phyloP scores from a whole-genome alignment of 2,329 filamentous ascomycete species.

The Calonectria ilicicola region DNA sequence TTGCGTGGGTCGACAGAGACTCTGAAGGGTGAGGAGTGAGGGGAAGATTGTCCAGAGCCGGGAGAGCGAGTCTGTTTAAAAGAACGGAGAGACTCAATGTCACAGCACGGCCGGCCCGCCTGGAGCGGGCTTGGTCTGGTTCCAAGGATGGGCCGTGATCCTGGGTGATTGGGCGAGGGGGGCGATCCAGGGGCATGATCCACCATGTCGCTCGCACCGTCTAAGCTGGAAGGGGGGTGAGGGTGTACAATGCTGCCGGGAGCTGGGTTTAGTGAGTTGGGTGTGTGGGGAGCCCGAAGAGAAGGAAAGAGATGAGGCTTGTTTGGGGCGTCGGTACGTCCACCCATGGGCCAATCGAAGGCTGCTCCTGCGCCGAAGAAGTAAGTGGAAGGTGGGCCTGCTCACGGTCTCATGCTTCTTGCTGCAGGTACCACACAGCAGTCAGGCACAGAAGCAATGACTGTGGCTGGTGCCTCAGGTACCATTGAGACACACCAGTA shows the following conservation, averaged over 20 bases:
- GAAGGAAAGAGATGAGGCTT: conserved; percentile 41
- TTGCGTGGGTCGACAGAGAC: conserved; percentile 42
- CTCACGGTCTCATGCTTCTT: conserved; percentile 9
- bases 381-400: not conserved
- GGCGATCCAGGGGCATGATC: conserved; percentile 20
- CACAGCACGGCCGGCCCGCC: conserved; percentile 15
- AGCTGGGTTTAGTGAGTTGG: conserved; percentile 6
- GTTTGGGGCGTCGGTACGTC: conserved; percentile 35
- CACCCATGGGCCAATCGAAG: not conserved
- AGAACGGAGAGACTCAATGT: conserved; percentile 33
- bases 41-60: conserved; percentile 33
- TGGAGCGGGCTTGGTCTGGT: conserved; percentile 10
- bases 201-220: conserved; percentile 10
- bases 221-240: conserved; percentile 23
- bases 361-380: not conserved
- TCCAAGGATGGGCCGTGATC: conserved; percentile 13
- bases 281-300: conserved; percentile 24
- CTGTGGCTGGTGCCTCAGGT: conserved; percentile 23
- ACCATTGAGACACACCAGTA: not conserved
- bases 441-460: conserved; percentile 7
- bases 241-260: conserved; percentile 3
- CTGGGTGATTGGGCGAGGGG: conserved; percentile 27
- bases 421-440: conserved; percentile 17
- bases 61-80: conserved; percentile 45
- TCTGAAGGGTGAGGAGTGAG: conserved; percentile 40